Conservation (phyloP, 75 land plant species). For the Picea glauca region DNA sequence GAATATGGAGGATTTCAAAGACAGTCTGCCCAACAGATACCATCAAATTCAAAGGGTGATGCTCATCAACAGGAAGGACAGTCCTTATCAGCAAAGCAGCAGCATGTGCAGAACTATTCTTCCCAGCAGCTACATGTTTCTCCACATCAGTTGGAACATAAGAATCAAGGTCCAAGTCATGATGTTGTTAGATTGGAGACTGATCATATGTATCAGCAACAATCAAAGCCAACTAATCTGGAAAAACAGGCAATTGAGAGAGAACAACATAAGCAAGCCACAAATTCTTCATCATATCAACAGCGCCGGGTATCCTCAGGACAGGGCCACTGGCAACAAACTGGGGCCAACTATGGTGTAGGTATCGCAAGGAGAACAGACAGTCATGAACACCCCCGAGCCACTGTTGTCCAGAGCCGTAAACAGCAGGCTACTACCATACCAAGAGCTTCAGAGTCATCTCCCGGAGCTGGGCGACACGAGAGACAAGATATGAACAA, state of each 20-base stretch:
- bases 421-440: constrained; percentile 2
- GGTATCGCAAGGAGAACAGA: constrained; percentile 2
- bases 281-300: constrained; percentile 8
- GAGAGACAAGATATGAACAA: constrained; percentile 11
- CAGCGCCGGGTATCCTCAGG: constrained; percentile 6
- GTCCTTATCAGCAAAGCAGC: neutral
- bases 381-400: neutral
- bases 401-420: neutral
- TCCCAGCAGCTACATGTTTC: neutral
- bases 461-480: constrained; percentile 6
- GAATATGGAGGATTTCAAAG: neutral
- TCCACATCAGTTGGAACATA: constrained; percentile 2
- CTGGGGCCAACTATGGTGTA: constrained; percentile 5
- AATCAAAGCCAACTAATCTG: neutral
- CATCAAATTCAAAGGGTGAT: neutral
- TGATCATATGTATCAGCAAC: constrained; percentile 13
- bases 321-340: constrained; percentile 32
- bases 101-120: neutral
- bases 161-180: neutral
- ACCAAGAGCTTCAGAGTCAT: constrained; percentile 7
- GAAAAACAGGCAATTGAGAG: constrained; percentile 6
- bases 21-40: neutral
- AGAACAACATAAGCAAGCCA: constrained; percentile 7
- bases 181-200: neutral
- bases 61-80: constrained; percentile 2